phyloP scores from a whole-genome alignment of 352 stramenopile species.

The Phytophthora boehmeriae region DNA sequence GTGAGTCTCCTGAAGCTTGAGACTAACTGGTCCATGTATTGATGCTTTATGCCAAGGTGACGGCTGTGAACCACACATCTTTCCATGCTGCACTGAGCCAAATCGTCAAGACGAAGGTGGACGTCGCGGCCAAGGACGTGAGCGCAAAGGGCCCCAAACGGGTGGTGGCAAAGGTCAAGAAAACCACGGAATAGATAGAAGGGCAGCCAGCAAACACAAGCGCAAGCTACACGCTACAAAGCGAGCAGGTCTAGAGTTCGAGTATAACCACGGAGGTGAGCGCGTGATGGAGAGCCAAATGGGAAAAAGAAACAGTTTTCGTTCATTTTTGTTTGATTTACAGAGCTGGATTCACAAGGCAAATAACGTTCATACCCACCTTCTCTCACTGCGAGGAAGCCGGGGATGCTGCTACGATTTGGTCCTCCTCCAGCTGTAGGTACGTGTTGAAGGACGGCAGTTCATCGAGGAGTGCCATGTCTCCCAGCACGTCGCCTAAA shows the following conservation, averaged over 20 bases:
- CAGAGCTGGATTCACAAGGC: slow-evolving; percentile 19
- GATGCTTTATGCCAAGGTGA: slow-evolving; percentile 44
- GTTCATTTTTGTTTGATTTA: slow-evolving; percentile 31
- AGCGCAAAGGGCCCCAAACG: slow-evolving; percentile 32
- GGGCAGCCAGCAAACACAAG: slow-evolving; percentile 1
- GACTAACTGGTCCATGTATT: slow-evolving; percentile 12
- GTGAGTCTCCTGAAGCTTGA: not conserved
- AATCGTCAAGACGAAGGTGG: slow-evolving; percentile 74
- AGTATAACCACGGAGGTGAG: slow-evolving; percentile 12
- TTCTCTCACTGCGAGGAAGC: slow-evolving; percentile 31
- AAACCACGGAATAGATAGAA: slow-evolving; percentile 66
- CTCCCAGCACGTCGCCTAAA: slow-evolving; percentile 70
- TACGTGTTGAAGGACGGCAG: slow-evolving; percentile 57
- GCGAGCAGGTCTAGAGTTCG: slow-evolving; percentile 26
- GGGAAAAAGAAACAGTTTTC: slow-evolving; percentile 14
- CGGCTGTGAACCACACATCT: slow-evolving; percentile 51
- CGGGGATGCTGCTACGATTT: slow-evolving; percentile 62
- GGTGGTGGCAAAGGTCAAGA: slow-evolving; percentile 63
- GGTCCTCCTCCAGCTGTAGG: slow-evolving; percentile 38
- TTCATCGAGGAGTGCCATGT: slow-evolving; percentile 73
- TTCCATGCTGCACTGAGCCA: slow-evolving; percentile 77
- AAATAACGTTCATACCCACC: slow-evolving; percentile 11
- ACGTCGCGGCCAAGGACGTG: slow-evolving; percentile 38
- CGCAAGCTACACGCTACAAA: no score
- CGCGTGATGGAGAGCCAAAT: slow-evolving; percentile 19